Evolutionary conservation across 1,284 basidiomycete genomes (phyloP).

Genomic region (Rugosomyces carneus): DNA sequence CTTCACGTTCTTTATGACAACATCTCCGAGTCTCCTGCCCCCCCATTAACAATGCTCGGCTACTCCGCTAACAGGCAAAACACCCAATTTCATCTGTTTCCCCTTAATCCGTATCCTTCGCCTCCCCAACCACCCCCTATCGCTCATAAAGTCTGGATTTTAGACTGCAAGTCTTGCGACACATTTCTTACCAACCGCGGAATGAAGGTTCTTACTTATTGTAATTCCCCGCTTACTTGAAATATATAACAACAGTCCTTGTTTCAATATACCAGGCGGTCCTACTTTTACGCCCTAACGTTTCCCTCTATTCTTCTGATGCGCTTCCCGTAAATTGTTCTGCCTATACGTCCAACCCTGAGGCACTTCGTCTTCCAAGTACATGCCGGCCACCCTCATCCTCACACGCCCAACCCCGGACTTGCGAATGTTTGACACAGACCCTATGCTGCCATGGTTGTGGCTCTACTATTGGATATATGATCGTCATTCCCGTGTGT

Average conservation of each 20-base stretch:
- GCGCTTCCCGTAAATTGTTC: slow-evolving; percentile 75
- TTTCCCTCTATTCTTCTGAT: slow-evolving; percentile 81
- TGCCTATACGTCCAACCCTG: slow-evolving; percentile 44
- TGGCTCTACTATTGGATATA: slow-evolving; percentile 70
- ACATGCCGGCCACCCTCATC: slow-evolving; percentile 28
- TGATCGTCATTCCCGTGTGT: slow-evolving; percentile 61
- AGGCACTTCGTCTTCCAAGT: slow-evolving; percentile 31
- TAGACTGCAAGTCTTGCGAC: slow-evolving; percentile 72
- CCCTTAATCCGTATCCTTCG: slow-evolving; percentile 34
- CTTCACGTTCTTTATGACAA: slow-evolving; percentile 29
- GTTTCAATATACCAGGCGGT: slow-evolving; percentile 60
- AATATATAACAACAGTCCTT: slow-evolving; percentile 5
- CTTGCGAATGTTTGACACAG: slow-evolving; percentile 45
- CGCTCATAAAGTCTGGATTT: slow-evolving; percentile 70
- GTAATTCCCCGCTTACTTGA: background rate
- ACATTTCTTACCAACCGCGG: slow-evolving; percentile 77
- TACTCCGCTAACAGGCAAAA: slow-evolving; percentile 18
- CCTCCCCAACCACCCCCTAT: slow-evolving; percentile 33
- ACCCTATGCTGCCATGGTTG: slow-evolving; percentile 80
- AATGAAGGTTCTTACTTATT: slow-evolving; percentile 58
- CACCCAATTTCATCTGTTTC: slow-evolving; percentile 26
- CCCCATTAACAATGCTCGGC: slow-evolving; percentile 18
- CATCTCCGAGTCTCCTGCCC: slow-evolving; percentile 15
- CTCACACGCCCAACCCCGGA: slow-evolving; percentile 25
- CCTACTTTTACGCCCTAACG: slow-evolving; percentile 73